Conservation (phyloP, 2,329 filamentous ascomycete genomes). For the Fusarium pininemorale region DNA sequence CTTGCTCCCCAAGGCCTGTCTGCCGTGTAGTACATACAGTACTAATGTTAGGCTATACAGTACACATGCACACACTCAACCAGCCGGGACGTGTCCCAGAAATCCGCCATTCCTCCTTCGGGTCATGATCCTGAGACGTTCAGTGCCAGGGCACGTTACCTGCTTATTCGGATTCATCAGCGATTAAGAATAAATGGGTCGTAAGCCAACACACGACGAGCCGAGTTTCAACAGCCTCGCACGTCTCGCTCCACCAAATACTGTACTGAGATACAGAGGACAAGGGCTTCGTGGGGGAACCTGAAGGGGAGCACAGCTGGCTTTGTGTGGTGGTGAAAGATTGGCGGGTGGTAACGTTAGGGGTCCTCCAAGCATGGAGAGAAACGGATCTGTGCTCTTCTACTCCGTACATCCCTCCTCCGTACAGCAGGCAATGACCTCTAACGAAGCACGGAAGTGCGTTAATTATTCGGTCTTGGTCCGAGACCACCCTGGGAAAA, state of each 20-base stretch:
- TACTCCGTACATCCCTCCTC: background rate
- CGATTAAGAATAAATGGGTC: conserved; percentile 30
- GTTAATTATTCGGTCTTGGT: conserved; percentile 10
- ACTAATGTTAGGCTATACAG: background rate
- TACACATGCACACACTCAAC: background rate
- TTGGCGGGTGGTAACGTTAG: conserved; percentile 20
- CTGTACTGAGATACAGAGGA: background rate
- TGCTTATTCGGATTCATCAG: conserved; percentile 16
- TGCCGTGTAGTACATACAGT: background rate
- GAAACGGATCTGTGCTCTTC: conserved; percentile 7
- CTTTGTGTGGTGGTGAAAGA: conserved; percentile 22
- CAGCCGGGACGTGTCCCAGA: conserved; percentile 31
- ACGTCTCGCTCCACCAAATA: conserved; percentile 1
- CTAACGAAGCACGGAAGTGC: background rate
- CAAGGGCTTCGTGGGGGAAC: conserved; percentile 13
- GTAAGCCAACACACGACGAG: conserved; percentile 29
- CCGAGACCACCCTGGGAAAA: conserved; percentile 13
- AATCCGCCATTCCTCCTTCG: conserved; percentile 11
- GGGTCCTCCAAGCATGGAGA: conserved; percentile 6
- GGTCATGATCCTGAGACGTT: conserved; percentile 16
- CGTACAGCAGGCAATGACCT: background rate
- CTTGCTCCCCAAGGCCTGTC: background rate
- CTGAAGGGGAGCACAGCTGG: conserved; percentile 18
- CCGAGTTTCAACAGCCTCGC: conserved; percentile 27
- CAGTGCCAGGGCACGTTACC: conserved; percentile 21